Evolutionary conservation across 2,329 filamentous ascomycete species (phyloP), one percentile per base, ranked within the genome.

Genomic region (Ceratocystis papillata): DNA sequence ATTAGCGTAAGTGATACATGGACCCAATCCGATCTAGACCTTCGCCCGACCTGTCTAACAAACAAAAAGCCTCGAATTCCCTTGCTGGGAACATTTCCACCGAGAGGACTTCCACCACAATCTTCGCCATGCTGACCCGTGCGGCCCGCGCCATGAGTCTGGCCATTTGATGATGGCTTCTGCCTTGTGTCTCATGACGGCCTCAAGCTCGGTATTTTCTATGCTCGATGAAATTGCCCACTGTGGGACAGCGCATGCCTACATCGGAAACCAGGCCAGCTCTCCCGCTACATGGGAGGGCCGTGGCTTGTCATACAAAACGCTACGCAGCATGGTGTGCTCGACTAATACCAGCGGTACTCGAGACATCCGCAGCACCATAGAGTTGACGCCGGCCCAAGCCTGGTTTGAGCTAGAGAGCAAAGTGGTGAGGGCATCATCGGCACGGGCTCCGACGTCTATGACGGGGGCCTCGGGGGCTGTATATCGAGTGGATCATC

Each of bases 321-420:
- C 63, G 15, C 44, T 68, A 17, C 59, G 53, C 2, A 50, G 63
- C 10, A 48, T 68, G 53, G 67, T 64, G 15, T 28, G 33, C 53
- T 41, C 65, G 5, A 25, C 62, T 1, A 61, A 61, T 20, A 30
- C 2, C 53, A 48, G 17, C 20, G 20, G 61, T 53, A 63, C 20
- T 7, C 46, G 30, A 28, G 44, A 41, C 22, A 45, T 37, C 20
- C 37, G 61, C 17, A 28, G 64, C 22, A 64, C 60, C n/a, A 20
- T 65, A 3, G 67, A 68, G 33, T 30, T 68, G 30, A 68, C 67
- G 5, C 67, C 67, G 3, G 64, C 64, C 2, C 67, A 68, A 55
- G 67, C 67, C 7, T 68, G 67, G 67, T 68, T 68, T 45, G 67
- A 68, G 33, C n/a, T 68, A 20, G 63, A 68, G 33, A 20, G 22